These are phyloP conservation scores for Chiua virens DNA, from an alignment of 768 basidiomycete species.

Conservation along the genomic window DNA sequence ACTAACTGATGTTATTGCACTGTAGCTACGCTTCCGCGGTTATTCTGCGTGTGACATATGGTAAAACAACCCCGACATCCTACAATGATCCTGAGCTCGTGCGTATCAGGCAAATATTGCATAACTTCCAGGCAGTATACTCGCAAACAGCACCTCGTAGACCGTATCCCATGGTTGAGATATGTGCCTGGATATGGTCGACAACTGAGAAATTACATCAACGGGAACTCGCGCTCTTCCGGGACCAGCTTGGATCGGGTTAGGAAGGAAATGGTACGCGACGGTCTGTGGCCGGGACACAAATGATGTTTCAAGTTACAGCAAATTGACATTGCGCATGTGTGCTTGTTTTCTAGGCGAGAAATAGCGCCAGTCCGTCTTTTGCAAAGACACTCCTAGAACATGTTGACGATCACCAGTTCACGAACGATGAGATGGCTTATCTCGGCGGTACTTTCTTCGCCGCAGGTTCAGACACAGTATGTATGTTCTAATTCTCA, in stretches of 20 bases:
- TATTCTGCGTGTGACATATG: slow-evolving; percentile 25
- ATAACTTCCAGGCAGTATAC: slow-evolving; percentile 32
- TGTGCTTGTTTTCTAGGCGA: slow-evolving; percentile 6
- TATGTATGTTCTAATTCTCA: slow-evolving; percentile 16
- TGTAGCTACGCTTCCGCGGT: slow-evolving; percentile 23
- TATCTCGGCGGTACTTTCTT: slow-evolving; percentile 62
- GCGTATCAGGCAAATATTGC: slow-evolving; percentile 18
- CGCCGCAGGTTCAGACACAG: slow-evolving; percentile 59
- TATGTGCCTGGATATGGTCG: slow-evolving; percentile 58
- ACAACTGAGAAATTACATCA: slow-evolving; percentile 50
- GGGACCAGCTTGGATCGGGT: slow-evolving; percentile 37
- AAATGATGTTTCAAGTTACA: no score
- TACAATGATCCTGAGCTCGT: slow-evolving; percentile 10
- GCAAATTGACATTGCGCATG: no score
- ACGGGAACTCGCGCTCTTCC: slow-evolving; percentile 52
- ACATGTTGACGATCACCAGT: slow-evolving; percentile 44
- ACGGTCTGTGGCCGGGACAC: no score
- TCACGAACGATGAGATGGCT: slow-evolving; percentile 51
- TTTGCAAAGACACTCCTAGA: slow-evolving; percentile 56
- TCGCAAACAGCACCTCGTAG: slow-evolving; percentile 32
- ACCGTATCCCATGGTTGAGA: slow-evolving; percentile 31
- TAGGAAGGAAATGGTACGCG: slow-evolving; percentile 3
- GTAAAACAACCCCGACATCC: slow-evolving; percentile 22
- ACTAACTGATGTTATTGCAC: background rate
- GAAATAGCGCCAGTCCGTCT: slow-evolving; percentile 15